Conservation (phyloP, 306 rosid genomes). For the Acacia crassicarpa region DNA sequence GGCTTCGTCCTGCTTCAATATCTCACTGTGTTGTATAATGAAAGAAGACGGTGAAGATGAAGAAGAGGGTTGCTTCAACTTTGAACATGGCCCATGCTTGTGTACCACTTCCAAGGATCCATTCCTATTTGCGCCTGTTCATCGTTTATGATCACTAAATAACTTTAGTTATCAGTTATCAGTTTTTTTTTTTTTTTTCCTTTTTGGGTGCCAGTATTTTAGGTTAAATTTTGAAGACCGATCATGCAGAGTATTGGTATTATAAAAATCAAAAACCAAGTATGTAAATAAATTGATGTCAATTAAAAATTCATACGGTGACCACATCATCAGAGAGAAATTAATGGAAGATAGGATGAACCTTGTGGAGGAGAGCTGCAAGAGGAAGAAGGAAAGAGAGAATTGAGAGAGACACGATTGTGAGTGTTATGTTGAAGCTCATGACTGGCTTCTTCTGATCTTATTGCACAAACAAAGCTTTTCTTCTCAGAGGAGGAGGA, state of each 20-base stretch:
- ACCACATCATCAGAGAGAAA: too few species aligned
- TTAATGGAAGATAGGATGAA: too few species aligned
- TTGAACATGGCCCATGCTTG: conserved; percentile 63
- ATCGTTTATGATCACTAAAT: background rate
- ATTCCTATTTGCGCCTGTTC: background rate
- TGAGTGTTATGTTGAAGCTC: background rate
- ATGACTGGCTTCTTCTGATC: background rate
- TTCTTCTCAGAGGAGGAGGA: background rate
- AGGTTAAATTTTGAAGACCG: too few species aligned
- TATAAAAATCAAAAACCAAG: too few species aligned
- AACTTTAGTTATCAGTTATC: too few species aligned
- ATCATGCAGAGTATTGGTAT: too few species aligned
- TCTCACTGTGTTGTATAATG: conserved; percentile 18
- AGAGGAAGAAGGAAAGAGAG: conserved; percentile 57
- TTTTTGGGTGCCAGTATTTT: too few species aligned
- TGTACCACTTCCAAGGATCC: conserved; percentile 50
- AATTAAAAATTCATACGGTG: too few species aligned
- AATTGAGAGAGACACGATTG: conserved; percentile 32
- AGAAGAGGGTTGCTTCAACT: conserved; percentile 4
- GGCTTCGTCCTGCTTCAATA: conserved; percentile 41
- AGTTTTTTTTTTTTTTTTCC: too few species aligned
- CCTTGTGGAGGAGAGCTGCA: conserved; percentile 36
- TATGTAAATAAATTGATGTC: too few species aligned
- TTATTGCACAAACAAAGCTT: background rate
- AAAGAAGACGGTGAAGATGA: background rate